Base-by-base conservation (phyloP, 306 rosid species). In the Cucumis melo region DNA sequence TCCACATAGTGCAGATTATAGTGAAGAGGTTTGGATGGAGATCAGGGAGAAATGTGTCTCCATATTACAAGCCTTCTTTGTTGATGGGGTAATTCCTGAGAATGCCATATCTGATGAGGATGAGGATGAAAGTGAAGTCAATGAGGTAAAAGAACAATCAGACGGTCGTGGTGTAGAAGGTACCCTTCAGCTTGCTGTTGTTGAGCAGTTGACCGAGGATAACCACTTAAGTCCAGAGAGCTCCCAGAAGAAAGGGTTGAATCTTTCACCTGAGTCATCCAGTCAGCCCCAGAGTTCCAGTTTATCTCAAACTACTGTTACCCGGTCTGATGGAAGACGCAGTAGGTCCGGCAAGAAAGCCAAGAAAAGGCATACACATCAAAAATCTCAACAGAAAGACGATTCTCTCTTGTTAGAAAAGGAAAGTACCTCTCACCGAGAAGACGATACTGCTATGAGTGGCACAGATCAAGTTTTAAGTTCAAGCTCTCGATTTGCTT, bases 21-120 rank as follows among this genome's bases (percentile, higher is more conserved):
- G 99, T 86, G 99, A 94, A 90, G 98, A 94, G 84, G 99, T 89
- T 20, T 94, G 99, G 99, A 87, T 90, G 92, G 99, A 94, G 86
- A 94, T 94, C 83, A 92, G 99, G 87, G 99, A 94, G 85, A 92
- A 94, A 92, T 87, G 96, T 24, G 84, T 94, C 78, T 89, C 96
- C 16, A 84, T 92, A 80, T 82, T 94, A 87, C 99, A 92, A 81
- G 81, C 91, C 50, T 94, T 86, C 87, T 94, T 94, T 83, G 81
- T 86, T 77, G 92, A 94, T 60, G 98, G 98, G 61, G 27, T 88
- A 87, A 76, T 89, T 86, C 97, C 98, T 57, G 83, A 87, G 80
- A 85, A 86, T 85, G 95, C 87, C 73, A 44, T 90, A 71, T 90
- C 98, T 71, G 97, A 94, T 57, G 90, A 80, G 50, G 98, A 89